Conservation (phyloP, 768 basidiomycete genomes). For the Punctularia strigosozonata region DNA sequence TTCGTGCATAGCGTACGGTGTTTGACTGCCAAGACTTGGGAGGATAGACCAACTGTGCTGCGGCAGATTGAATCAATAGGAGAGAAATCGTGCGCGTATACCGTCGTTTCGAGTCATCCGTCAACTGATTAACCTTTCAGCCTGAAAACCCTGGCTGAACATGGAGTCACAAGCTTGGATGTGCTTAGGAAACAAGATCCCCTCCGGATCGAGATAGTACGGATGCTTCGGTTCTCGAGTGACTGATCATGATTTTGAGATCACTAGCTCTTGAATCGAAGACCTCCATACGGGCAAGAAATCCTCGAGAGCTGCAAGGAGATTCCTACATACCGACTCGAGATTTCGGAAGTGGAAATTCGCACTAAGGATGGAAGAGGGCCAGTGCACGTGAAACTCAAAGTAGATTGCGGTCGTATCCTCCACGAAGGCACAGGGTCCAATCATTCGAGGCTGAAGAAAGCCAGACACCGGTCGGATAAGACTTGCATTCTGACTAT, state of each 20-base stretch:
- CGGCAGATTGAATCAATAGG: constrained; percentile 87
- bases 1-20: constrained; percentile 47
- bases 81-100: constrained; percentile 66
- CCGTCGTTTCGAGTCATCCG: no score
- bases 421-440: constrained; percentile 19
- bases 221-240: constrained; percentile 1
- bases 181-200: constrained; percentile 45
- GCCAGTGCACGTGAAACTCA: constrained; percentile 46
- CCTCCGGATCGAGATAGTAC: constrained; percentile 51
- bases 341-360: constrained; percentile 35
- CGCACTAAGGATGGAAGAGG: constrained; percentile 28
- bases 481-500: constrained; percentile 65
- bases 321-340: constrained; percentile 53
- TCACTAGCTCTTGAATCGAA: constrained; percentile 58
- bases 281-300: constrained; percentile 63
- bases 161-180: constrained; percentile 56
- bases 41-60: constrained; percentile 73
- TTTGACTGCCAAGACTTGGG: constrained; percentile 82
- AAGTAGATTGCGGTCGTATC: constrained; percentile 43
- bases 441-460: constrained; percentile 17
- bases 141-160: constrained; percentile 48
- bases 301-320: constrained; percentile 48
- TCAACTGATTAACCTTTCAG: background rate
- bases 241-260: background rate
- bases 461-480: constrained; percentile 34